phyloP scores from a whole-genome alignment of 129 eudicot species.

The Daucus carota region DNA sequence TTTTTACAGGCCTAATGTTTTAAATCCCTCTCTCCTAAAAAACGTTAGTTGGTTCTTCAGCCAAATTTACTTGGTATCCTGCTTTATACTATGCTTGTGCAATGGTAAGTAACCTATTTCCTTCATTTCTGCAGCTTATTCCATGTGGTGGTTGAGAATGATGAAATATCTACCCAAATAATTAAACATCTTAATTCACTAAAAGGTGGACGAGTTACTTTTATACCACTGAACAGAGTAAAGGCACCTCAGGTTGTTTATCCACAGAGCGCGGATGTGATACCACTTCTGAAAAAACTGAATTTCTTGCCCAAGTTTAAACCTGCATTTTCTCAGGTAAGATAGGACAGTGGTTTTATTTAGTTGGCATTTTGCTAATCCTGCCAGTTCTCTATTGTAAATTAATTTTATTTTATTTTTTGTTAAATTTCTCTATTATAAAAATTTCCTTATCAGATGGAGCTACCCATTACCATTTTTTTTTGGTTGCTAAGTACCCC shows the following conservation, averaged over 20 bases:
- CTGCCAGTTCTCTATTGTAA: too few species aligned
- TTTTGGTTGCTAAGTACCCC: too few species aligned
- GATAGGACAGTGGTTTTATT: slow-evolving; percentile 11
- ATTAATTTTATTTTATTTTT: too few species aligned
- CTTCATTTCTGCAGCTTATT: slow-evolving; percentile 59
- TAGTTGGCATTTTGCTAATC: neutral
- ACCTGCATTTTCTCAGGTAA: slow-evolving; percentile 80
- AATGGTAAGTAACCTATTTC: slow-evolving; percentile 1
- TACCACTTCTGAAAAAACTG: slow-evolving; percentile 72
- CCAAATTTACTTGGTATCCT: neutral
- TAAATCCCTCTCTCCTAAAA: neutral
- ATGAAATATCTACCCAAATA: slow-evolving; percentile 81
- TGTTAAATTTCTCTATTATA: too few species aligned
- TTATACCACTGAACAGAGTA: slow-evolving; percentile 93
- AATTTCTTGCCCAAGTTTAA: slow-evolving; percentile 37
- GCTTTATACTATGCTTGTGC: slow-evolving; percentile 1
- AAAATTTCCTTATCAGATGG: neutral
- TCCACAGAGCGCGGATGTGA: slow-evolving; percentile 75
- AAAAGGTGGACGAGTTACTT: slow-evolving; percentile 95
- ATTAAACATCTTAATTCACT: slow-evolving; percentile 78
- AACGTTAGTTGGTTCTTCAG: neutral
- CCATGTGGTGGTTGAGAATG: slow-evolving; percentile 90
- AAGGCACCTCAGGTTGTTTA: slow-evolving; percentile 66
- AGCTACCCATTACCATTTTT: neutral
- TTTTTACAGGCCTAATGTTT: neutral